Base-by-base conservation (phyloP, 305 asterid genomes). In the Fraxinus sp. region DNA sequence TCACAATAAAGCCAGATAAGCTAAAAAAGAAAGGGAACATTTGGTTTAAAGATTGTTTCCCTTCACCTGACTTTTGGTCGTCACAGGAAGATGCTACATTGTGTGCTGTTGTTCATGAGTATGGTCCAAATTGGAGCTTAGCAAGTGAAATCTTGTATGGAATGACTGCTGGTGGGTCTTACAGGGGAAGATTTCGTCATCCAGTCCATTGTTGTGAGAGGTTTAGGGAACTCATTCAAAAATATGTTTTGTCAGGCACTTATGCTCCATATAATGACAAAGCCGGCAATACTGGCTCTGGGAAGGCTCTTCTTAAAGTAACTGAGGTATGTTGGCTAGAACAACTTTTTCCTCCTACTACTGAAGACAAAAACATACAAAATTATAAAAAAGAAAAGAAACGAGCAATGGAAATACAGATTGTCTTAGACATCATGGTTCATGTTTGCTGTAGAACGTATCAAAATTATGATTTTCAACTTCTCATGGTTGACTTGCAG, bases 171-270 rank as follows among this genome's bases (percentile, higher is more conserved):
- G 98, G 99, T 57, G 99, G 99, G 78, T 86, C 84, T 81, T 97
- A 91, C 84, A 87, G 93, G 52, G 99, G 99, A 74, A 90, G 93
- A 89, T 92, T 87, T 84, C 98, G 97, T 75, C 94, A 93, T 88
- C 97, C 96, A 79, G 89, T 90, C 62, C 97, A 95, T 85, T 97
- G 99, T 87, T 92, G 95, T 75, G 98, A 97, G 91, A 94, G 99
- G 85, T 93, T 90, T 86, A 90, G 99, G 93, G 98, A 93, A 78
- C 94, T 97, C 70, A 78, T 90, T 20, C 99, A 97, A 82, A 95
- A 89, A 89, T 90, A 95, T 82, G 90, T 95, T 78, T 88, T 97
- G 64, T 91, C 98, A 39, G 85, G 80, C 46, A 83, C 84, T 78
- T 97, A 95, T 80, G 82, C 89, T 85, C 80, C 90, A 52, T 89